Percentiles rank a stretch among this genome's conserved stretches.
Conservation (phyloP, 1,139 yeast species). For the Geotrichum cucujoidarum region DNA sequence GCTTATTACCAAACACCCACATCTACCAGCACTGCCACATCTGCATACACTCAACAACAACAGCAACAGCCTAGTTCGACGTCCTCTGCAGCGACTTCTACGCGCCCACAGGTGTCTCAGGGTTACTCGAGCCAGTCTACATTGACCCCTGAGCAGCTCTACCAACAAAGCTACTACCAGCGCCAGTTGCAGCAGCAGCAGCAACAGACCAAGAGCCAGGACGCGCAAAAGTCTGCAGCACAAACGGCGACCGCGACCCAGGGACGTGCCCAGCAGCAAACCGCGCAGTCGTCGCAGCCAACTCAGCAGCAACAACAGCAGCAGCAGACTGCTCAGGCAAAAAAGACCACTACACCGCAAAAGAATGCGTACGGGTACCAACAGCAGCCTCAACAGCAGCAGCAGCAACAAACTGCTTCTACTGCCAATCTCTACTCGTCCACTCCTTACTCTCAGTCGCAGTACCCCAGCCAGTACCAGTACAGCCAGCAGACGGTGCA, state of each 20-base stretch:
- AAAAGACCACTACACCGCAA: not conserved
- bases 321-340: not conserved
- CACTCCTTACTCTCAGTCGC: constrained; percentile 4
- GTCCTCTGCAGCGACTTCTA: too few relatives aligned
- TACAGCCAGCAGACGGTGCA: not conserved
- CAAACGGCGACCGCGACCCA: not conserved
- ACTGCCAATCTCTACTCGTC: constrained; percentile 7
- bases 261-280: not conserved
- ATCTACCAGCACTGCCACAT: too few relatives aligned
- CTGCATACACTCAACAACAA: too few relatives aligned
- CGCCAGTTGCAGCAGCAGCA: constrained; percentile 9
- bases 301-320: not conserved
- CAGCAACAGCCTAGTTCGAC: too few relatives aligned
- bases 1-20: not conserved
- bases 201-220: constrained; percentile 3
- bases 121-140: too few relatives aligned
- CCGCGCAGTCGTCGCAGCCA: not conserved
- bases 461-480: constrained; percentile 5
- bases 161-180: constrained; percentile 6
- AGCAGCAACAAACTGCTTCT: constrained; percentile 2
- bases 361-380: not conserved
- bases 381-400: not conserved
- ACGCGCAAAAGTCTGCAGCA: not conserved
- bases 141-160: not conserved
- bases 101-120: too few relatives aligned